These are phyloP conservation scores for Berberis thunbergii DNA, from an alignment of 164 flowering plant species.

Conservation along the genomic window DNA sequence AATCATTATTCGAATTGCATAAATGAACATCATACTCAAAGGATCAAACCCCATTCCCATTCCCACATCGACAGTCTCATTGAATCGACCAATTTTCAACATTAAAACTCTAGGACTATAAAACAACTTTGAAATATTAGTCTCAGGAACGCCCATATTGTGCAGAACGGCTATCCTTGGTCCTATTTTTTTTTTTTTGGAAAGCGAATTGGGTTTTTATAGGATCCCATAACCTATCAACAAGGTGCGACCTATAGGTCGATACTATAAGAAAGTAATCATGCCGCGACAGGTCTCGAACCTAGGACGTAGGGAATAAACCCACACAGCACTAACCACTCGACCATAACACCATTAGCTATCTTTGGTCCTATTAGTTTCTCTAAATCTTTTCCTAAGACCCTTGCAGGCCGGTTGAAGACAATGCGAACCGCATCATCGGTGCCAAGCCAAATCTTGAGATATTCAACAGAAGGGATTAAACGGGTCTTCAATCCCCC, in stretches of 20 bases:
- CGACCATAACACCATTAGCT: no score
- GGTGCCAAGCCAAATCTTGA: not conserved
- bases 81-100: not conserved
- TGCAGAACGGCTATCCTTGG: conserved; percentile 4
- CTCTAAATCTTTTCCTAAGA: not conserved
- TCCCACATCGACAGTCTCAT: not conserved
- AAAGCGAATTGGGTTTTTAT: no score
- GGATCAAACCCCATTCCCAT: conserved; percentile 4
- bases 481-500: not conserved
- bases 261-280: no score
- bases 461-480: not conserved
- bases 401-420: not conserved
- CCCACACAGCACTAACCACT: no score
- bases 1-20: not conserved
- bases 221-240: no score
- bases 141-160: conserved; percentile 6
- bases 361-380: not conserved
- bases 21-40: not conserved
- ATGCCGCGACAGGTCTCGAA: no score
- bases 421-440: no score
- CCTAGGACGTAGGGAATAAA: no score
- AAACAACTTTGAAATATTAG: not conserved
- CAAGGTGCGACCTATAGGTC: no score
- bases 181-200: not conserved
- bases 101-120: not conserved